Evolutionary conservation across 768 basidiomycete species (phyloP).

Genomic region (Cystofilobasidium macerans): DNA sequence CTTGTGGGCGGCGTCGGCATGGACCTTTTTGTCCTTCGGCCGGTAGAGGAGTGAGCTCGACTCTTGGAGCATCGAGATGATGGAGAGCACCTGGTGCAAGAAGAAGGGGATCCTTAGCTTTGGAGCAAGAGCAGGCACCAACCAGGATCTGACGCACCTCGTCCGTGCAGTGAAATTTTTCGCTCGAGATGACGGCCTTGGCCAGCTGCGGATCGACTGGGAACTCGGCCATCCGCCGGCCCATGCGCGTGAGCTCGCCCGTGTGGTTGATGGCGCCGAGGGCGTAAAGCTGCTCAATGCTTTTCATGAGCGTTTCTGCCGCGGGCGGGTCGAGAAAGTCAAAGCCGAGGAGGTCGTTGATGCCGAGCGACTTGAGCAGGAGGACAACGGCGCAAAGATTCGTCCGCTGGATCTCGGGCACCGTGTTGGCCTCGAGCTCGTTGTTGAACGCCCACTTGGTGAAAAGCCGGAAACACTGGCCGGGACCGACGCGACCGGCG

Average conservation of each 20-base stretch:
- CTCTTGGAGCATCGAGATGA: constrained; percentile 94
- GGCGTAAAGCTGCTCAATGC: constrained; percentile 85
- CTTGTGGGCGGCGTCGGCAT: constrained; percentile 94
- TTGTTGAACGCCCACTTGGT: constrained; percentile 97
- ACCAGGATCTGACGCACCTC: constrained; percentile 51
- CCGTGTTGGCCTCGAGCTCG: constrained; percentile 91
- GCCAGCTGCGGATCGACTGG: constrained; percentile 97
- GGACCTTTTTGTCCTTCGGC: constrained; percentile 94
- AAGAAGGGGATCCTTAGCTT: background rate
- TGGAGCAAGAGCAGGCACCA: background rate
- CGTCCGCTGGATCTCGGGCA: constrained; percentile 98
- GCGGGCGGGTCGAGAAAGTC: constrained; percentile 98
- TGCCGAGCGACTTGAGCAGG: constrained; percentile 87
- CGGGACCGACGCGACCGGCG: constrained; percentile 94
- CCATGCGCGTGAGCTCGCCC: constrained; percentile 94
- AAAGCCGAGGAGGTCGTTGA: constrained; percentile 95
- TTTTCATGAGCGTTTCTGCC: constrained; percentile 91
- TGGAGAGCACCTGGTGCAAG: constrained; percentile 65
- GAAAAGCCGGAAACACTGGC: constrained; percentile 95
- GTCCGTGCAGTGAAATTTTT: constrained; percentile 85
- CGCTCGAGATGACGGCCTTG: constrained; percentile 91
- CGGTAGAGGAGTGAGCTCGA: constrained; percentile 90
- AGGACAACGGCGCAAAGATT: constrained; percentile 93
- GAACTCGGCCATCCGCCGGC: constrained; percentile 95
- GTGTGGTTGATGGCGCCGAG: constrained; percentile 90